Base-by-base conservation (phyloP, 2,329 filamentous ascomycete genomes). In the Pyricularia grisea region DNA sequence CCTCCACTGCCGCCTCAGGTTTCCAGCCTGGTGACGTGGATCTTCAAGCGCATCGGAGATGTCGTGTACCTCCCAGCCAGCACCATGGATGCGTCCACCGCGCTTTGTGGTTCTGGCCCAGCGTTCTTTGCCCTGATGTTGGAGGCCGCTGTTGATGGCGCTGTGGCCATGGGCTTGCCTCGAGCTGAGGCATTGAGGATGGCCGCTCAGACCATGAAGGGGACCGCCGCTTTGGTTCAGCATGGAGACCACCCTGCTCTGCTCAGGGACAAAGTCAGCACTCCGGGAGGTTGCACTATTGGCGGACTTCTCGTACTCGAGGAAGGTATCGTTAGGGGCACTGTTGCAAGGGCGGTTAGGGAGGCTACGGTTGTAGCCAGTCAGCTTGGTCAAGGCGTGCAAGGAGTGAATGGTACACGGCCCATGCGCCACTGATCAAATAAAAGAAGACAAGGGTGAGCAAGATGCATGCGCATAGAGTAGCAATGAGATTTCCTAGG, bases 121-220 rank as follows among this genome's bases (percentile, higher is more conserved):
- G 91, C 91, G 0, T 93, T 93, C 79, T 92, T 92, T 73, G 86
- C 90, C 0, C 81, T 94, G 63, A 84, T 94, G 74, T 83, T 93
- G 20, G 92, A 94, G 78, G 90, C 90, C 7, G 85, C 91, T 65
- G 88, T 91, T 17, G 91, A 94, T 73, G 92, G 91, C 7, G 91
- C 88, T 4, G 90, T 94, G 1, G 90, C 91, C 17, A 92, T 93
- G 88, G 92, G 92, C 0, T 75, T 94, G 36, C 90, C 91, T 4
- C 83, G 91, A 66, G 85, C 84, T 2, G 90, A 93, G 75, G 91
- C 91, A 0, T 88, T 89, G 76, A 81, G 87, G 71, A 93, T 94
- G 90, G 91, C 91, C 30, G 89, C 91, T 1, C 92, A 94, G 81
- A 88, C 88, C 14, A 92, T 93, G 89, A 84, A 87, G 72, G 92